phyloP scores from a whole-genome alignment of 2,329 filamentous ascomycete genomes.

The Cordyceps fumosorosea region DNA sequence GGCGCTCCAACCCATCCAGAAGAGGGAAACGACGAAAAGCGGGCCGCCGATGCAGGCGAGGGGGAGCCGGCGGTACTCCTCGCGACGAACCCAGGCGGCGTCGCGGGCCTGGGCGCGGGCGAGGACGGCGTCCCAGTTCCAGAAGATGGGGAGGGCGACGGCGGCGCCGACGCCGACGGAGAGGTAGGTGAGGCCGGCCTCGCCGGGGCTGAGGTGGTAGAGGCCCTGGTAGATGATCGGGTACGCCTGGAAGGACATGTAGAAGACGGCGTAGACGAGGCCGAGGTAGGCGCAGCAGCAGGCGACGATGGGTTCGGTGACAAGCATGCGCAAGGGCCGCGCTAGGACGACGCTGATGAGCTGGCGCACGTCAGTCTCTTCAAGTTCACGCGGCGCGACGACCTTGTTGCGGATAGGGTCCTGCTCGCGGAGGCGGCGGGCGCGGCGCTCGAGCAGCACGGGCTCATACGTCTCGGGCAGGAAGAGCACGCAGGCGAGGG shows the following conservation, averaged over 20 bases:
- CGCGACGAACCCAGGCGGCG: slow-evolving; percentile 52
- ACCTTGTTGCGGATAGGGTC: slow-evolving; percentile 43
- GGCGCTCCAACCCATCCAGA: slow-evolving; percentile 58
- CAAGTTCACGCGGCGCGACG: slow-evolving; percentile 56
- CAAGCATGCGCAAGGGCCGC: slow-evolving; percentile 64
- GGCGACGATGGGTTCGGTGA: slow-evolving; percentile 66
- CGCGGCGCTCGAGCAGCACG: slow-evolving; percentile 49
- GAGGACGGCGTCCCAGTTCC: slow-evolving; percentile 58
- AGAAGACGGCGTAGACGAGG: slow-evolving; percentile 59
- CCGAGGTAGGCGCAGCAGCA: slow-evolving; percentile 65
- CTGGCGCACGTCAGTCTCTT: slow-evolving; percentile 49
- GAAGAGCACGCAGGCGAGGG: slow-evolving; percentile 53
- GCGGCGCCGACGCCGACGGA: slow-evolving; percentile 59
- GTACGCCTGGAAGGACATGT: slow-evolving; percentile 73
- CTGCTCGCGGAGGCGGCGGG: slow-evolving; percentile 48
- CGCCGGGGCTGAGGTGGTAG: slow-evolving; percentile 58
- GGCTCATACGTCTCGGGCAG: slow-evolving; percentile 60
- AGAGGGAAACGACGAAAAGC: slow-evolving; percentile 48
- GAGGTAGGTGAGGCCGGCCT: slow-evolving; percentile 61
- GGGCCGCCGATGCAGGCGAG: slow-evolving; percentile 66
- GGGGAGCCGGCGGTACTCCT: slow-evolving; percentile 64
- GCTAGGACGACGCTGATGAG: slow-evolving; percentile 64
- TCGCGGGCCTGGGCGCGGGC: slow-evolving; percentile 41
- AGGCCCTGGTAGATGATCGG: slow-evolving; percentile 59
- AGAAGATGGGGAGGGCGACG: slow-evolving; percentile 54